Percentiles rank a stretch among this genome's conserved stretches.
Evolutionary conservation across 139 green algal genomes (phyloP).

Genomic region (Chlorella vulgaris): DNA sequence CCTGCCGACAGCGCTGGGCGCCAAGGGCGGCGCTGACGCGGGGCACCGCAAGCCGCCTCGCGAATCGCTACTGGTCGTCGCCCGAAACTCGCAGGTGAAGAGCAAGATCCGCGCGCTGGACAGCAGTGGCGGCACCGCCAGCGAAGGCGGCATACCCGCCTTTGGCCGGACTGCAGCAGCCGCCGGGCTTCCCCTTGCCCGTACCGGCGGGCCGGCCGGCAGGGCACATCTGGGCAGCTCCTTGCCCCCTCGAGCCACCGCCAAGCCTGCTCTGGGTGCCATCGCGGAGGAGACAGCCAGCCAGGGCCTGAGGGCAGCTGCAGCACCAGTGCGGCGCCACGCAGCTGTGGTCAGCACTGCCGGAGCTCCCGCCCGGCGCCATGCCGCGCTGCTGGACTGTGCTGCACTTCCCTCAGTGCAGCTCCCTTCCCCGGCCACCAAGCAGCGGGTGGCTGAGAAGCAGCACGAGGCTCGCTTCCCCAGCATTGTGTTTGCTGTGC

Average conservation of each 20-base stretch:
- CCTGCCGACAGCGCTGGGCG: not conserved
- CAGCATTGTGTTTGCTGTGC: constrained; percentile 16
- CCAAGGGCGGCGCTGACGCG: not conserved
- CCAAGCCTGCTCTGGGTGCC: not conserved
- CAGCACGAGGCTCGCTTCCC: constrained; percentile 23
- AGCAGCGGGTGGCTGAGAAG: constrained; percentile 17
- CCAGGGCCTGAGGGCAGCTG: not conserved
- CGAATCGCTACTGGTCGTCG: constrained; percentile 16
- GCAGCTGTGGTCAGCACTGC: constrained; percentile 22
- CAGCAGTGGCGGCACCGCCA: not conserved
- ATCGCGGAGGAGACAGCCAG: constrained; percentile 11
- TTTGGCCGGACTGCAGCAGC: too few species aligned
- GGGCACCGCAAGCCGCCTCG: not conserved
- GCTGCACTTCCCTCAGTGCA: not conserved
- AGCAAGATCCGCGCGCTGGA: constrained; percentile 25
- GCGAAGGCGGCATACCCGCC: not conserved
- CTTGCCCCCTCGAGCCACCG: not conserved
- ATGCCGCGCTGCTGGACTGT: not conserved
- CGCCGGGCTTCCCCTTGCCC: too few species aligned
- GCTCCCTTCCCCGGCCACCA: constrained; percentile 21
- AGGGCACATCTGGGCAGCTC: too few species aligned
- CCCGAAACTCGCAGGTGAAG: constrained; percentile 22
- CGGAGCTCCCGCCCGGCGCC: not conserved
- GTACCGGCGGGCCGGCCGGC: not conserved
- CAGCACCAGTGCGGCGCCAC: constrained; percentile 1